A percentile compares a stretch with the other conserved stretches of the same genome.
Conservation (phyloP, 345 rosid species). For the Gossypium bickii region DNA sequence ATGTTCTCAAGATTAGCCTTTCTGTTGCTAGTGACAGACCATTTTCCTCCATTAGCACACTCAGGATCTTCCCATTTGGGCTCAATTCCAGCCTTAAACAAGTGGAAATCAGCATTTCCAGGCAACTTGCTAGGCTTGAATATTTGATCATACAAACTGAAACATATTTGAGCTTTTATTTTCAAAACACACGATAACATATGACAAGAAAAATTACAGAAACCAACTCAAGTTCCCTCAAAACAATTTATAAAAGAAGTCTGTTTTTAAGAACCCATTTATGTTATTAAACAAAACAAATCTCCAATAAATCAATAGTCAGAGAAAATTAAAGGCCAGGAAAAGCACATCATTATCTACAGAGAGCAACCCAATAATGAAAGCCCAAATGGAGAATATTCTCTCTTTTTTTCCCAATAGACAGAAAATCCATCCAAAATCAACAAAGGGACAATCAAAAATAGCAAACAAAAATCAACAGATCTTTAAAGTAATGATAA, state of each 20-base stretch:
- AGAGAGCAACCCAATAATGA: neutral
- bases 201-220: neutral
- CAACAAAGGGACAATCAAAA: neutral
- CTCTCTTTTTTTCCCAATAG: neutral
- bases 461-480: neutral
- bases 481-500: neutral
- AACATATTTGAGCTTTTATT: neutral
- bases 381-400: neutral
- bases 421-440: neutral
- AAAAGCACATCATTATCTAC: neutral
- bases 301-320: neutral
- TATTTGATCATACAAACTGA: constrained; percentile 73
- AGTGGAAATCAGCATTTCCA: constrained; percentile 64
- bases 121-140: constrained; percentile 75
- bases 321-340: neutral
- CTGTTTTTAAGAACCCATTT: neutral
- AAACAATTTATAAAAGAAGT: neutral
- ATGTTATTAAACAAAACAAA: constrained; percentile 1
- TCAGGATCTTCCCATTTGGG: constrained; percentile 99
- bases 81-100: constrained; percentile 83
- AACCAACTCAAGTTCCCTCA: neutral
- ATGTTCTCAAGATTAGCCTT: constrained; percentile 51
- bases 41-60: constrained; percentile 89
- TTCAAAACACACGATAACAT: neutral
- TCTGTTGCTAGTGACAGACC: constrained; percentile 55